A percentile compares a stretch with the other conserved stretches of the same genome.
phyloP scores from a whole-genome alignment of 75 land plant species.

The Cupressus sempervirens region DNA sequence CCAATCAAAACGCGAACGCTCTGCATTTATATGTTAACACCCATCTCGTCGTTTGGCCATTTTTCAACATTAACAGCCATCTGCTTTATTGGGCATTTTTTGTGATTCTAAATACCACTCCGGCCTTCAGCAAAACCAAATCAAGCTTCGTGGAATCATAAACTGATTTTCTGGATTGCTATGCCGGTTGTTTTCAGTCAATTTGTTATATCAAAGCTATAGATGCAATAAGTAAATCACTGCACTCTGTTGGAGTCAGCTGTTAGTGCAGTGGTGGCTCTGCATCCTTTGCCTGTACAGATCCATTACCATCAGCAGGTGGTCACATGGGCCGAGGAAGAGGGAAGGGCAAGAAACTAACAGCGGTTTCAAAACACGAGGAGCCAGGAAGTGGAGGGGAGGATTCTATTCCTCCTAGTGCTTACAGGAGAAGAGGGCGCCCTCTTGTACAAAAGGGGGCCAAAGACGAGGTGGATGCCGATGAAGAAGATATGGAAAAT shows the following conservation, averaged over 20 bases:
- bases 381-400: constrained; percentile 53
- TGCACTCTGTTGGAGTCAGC: background rate
- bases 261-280: background rate
- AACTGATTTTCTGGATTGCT: background rate
- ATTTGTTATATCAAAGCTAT: background rate
- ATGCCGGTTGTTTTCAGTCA: background rate
- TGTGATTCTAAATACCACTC: background rate
- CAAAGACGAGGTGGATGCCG: constrained; percentile 41
- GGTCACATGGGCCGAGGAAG: constrained; percentile 48
- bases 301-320: background rate
- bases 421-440: constrained; percentile 60
- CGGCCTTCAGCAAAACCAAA: background rate
- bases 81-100: background rate
- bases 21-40: too few species aligned
- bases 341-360: constrained; percentile 51
- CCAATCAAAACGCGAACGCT: too few species aligned
- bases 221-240: background rate
- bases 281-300: background rate
- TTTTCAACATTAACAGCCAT: too few species aligned
- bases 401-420: constrained; percentile 34
- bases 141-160: background rate
- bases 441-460: constrained; percentile 34
- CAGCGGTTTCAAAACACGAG: constrained; percentile 32
- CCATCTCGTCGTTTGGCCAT: too few species aligned
- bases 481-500: constrained; percentile 35